Base-by-base conservation (phyloP, 192 early-diverging fungal species). In the Backusella circina region DNA sequence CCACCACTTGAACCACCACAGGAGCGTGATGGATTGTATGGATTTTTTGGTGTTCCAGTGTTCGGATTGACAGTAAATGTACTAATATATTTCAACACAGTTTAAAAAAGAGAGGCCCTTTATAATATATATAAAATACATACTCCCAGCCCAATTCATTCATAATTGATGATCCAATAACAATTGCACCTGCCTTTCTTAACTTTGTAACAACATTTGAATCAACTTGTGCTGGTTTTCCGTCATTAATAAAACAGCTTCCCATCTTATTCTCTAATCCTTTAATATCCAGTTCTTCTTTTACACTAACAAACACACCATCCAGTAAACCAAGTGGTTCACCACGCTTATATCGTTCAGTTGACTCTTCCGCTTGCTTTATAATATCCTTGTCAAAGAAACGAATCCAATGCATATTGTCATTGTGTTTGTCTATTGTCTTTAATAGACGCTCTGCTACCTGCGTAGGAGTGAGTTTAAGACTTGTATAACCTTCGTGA, bases 1-100 rank as follows among this genome's bases (percentile, higher is more conserved):
- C 94, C 94, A 28, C 93, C 91, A 65, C 85, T 87, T 57, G 90
- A 91, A 2, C 94, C 94, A 77, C 94, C 94, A 67, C 88, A 87
- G 35, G 85, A 87, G 73, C 87, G 86, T 10, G 77, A 50, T 2
- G 70, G 68, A 31, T 87, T 78, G 70, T 88, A 92, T 1, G 93
- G 91, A 70, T 95, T 95, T 10, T 84, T 81, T 7, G 91, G 87
- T 1, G 87, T 90, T 18, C 80, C 84, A 7, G 85, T 84, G 44
- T 73, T 77, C 0, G 93, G 87, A 72, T 94, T 93, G 57, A 86
- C 82, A n/a, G 87, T 91, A 33, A 90, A 82, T 44, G 88, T 88
- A 37, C 86, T 67, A 47, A 21, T n/a, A 47, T 1, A 47, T 35
- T 3, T 35, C 33, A 35, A 35, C 5, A 35, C 33, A 35, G 33